Evolutionary conservation across 1,284 basidiomycete species (phyloP), one percentile per base, ranked within the genome.

Genomic region (Melampsora americana): DNA sequence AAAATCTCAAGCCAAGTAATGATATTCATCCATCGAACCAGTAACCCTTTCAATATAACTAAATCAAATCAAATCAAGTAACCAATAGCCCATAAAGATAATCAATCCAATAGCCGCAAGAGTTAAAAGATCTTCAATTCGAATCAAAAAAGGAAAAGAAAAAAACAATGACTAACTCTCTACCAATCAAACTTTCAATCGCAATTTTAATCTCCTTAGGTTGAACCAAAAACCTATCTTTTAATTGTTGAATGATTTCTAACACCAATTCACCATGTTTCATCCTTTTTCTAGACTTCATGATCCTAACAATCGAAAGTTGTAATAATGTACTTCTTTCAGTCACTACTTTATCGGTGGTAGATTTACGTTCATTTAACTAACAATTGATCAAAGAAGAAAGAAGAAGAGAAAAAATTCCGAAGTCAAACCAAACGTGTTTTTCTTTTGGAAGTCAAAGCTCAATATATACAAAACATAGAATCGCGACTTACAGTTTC

Each of bases 281-380:
- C 80, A 95, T 85, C 82, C 89, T 89, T 84, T 95, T 96, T 80
- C 89, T 88, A 2, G 89, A 89, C 83, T 97, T 97, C 93, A 97
- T 95, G 81, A 95, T 89, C 2, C 80, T 78, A 69, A 62, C 32
- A 26, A 60, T 23, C n/a, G 68, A 56, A n/a, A 72, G 50, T 50
- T 66, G 69, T 32, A 69, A 53, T 30, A 72, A 56, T 26, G 69
- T 61, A n/a, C 30, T n/a, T 5, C 69, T 20, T 14, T 70, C 69
- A 0, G 66, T 69, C 16, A 62, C 26, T 2, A 30, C 28, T 14
- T 28, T 32, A 30, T 28, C 18, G 5, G 61, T 64, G 32, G 64
- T 39, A 23, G 39, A 46, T 18, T n/a, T n/a, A 26, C 70, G 16
- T n/a, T 48, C 66, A 16, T 16, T 28, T n/a, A 48, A 23, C 14